Conservation (phyloP, 768 basidiomycete genomes). For the Podaxis sp. region DNA sequence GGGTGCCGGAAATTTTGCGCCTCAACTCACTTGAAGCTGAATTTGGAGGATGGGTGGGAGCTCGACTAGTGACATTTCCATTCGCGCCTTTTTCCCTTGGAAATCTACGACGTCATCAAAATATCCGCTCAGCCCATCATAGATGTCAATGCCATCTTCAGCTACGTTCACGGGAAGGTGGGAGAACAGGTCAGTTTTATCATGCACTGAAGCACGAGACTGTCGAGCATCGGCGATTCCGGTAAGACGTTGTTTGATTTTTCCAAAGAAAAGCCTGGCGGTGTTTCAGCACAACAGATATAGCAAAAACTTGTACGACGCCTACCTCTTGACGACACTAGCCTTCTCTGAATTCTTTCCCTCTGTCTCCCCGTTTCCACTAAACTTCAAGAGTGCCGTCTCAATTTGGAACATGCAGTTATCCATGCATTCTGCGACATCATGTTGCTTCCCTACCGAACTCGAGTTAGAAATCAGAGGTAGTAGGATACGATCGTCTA, state of each 20-base stretch:
- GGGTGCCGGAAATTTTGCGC: background rate
- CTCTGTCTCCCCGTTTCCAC: constrained; percentile 42
- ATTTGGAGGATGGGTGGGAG: constrained; percentile 91
- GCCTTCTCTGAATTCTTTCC: constrained; percentile 54
- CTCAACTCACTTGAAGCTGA: constrained; percentile 75
- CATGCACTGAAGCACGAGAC: constrained; percentile 62
- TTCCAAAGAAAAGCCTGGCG: constrained; percentile 79
- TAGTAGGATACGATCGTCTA: background rate
- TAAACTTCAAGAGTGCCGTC: constrained; percentile 81
- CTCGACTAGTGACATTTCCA: constrained; percentile 85
- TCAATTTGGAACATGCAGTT: constrained; percentile 99
- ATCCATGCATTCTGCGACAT: constrained; percentile 98
- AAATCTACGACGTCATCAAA: constrained; percentile 90
- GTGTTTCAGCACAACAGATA: background rate
- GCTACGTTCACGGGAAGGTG: constrained; percentile 93
- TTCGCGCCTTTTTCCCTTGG: constrained; percentile 81
- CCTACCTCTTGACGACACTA: constrained; percentile 82
- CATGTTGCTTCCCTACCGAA: constrained; percentile 84
- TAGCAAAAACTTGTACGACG: background rate
- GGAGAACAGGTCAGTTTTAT: constrained; percentile 91
- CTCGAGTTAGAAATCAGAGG: constrained; percentile 17
- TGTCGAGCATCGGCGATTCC: constrained; percentile 32
- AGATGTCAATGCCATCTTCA: constrained; percentile 86
- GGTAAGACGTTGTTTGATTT: constrained; percentile 59
- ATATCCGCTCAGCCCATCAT: constrained; percentile 90